A percentile compares a stretch with the other conserved stretches of the same genome.
These are phyloP conservation scores for Leersia perrieri DNA, from an alignment of 176 grass and related monocot genomes.

Conservation along the genomic window DNA sequence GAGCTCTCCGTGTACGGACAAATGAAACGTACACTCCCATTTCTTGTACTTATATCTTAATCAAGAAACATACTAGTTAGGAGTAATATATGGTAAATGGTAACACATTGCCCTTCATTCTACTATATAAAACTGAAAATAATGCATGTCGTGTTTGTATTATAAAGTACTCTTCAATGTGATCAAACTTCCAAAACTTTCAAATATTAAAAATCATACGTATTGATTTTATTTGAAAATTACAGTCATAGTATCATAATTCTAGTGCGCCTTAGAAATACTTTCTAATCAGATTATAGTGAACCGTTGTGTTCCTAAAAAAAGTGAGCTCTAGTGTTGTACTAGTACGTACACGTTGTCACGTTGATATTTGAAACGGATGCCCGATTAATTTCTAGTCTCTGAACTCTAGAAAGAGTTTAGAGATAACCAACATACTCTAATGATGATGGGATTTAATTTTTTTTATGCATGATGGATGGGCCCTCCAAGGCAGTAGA, in stretches of 20 bases:
- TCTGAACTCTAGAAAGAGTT: neutral
- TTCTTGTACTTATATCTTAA: neutral
- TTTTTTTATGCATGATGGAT: neutral
- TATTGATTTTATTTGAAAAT: neutral
- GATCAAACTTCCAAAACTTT: neutral
- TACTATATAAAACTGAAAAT: neutral
- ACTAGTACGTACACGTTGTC: neutral
- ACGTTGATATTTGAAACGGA: neutral
- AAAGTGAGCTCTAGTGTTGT: neutral
- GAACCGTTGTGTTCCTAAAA: neutral
- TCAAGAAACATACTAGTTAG: neutral
- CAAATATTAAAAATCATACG: neutral
- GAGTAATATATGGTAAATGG: no score
- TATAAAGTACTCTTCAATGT: neutral
- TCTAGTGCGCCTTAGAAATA: no score
- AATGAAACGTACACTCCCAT: constrained; percentile 4
- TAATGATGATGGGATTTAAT: constrained; percentile 23
- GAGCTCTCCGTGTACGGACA: constrained; percentile 31
- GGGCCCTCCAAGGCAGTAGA: neutral
- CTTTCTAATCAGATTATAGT: no score
- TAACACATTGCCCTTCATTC: neutral
- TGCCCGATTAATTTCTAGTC: neutral
- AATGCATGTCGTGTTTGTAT: neutral
- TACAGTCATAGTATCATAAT: no score
- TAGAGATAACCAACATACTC: constrained; percentile 39